Evolutionary conservation across 768 basidiomycete genomes (phyloP), one percentile per base, ranked within the genome.

Genomic region (Exidia glandulosa): DNA sequence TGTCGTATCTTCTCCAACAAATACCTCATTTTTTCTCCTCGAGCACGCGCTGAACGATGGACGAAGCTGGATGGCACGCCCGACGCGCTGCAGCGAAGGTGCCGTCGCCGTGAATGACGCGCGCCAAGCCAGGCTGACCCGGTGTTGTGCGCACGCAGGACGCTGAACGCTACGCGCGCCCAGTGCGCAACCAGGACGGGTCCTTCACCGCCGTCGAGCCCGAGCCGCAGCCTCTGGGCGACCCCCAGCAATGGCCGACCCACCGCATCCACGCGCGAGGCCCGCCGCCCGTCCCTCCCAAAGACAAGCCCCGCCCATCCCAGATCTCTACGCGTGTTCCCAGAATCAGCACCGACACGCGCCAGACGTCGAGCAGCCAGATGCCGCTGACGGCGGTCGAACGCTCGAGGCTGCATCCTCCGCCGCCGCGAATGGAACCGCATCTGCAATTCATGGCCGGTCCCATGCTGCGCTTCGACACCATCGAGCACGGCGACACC

Each of bases 371-470:
- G 12, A 27, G 30, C 30, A 54, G 50, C 50, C 19, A 29, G 6
- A 27, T 80, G 7, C 76, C 74, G 32, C 73, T 87, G 71, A 75
- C 74, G 45, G 79, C 88, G 1, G 78, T 83, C 36, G 86, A 90
- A 64, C 77, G 88, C 50, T 83, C 88, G n/a, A 59, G 37, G 19
- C 73, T 80, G 56, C 71, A 75, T 6, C 74, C 85, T 36, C 76
- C 76, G 57, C 75, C 81, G 5, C 81, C 81, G 23, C 77, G 82
- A 45, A 94, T 90, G 88, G 73, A 85, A 25, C 93, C 93, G 9
- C 81, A 88, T 71, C 78, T 96, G 30, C 70, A 87, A 78, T 81
- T 94, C 66, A 94, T 95, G 91, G 90, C 88, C 59, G 93, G 94
- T 0, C 93, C 93, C 25, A 75, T 97, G 19, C 73, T 97, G 62